These are phyloP conservation scores for Sequoia sempervirens DNA, from an alignment of 75 land plant genomes.

Conservation along the genomic window DNA sequence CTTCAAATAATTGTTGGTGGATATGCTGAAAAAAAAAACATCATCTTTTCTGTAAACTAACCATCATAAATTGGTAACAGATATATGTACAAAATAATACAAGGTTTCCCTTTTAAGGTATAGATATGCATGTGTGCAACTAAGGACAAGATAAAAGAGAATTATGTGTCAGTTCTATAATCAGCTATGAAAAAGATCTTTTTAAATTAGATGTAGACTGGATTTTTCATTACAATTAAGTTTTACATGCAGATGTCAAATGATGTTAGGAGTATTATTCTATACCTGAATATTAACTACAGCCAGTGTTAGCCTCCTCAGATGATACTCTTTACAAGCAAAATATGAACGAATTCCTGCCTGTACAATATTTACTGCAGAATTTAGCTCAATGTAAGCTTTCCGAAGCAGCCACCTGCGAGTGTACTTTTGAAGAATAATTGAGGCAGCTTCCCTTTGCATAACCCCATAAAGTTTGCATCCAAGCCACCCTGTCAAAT, in stretches of 20 bases:
- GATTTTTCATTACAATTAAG: neutral
- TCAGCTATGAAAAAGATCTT: neutral
- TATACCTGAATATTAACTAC: slow-evolving; percentile 40
- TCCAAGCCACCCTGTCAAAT: slow-evolving; percentile 65
- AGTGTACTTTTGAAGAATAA: slow-evolving; percentile 67
- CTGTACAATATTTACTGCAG: slow-evolving; percentile 66
- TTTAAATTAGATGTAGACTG: neutral
- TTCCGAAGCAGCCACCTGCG: slow-evolving; percentile 51
- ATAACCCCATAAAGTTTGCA: slow-evolving; percentile 47
- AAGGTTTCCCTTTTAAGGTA: neutral
- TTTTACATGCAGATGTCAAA: neutral
- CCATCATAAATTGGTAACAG: neutral
- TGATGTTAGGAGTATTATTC: neutral
- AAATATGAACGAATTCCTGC: slow-evolving; percentile 63
- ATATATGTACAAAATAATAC: neutral
- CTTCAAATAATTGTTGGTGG: neutral
- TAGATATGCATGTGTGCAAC: neutral
- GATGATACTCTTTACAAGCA: slow-evolving; percentile 38
- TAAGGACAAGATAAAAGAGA: neutral
- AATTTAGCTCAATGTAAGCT: slow-evolving; percentile 29
- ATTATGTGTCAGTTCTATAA: neutral
- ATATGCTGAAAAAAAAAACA: neutral
- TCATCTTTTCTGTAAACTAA: neutral
- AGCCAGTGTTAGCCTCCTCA: slow-evolving; percentile 24
- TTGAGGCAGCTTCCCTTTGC: slow-evolving; percentile 64